Percentiles rank a stretch among this genome's conserved stretches.
Evolutionary conservation across 1,139 yeast genomes (phyloP).

Genomic region (Suhomyces coccinellae): DNA sequence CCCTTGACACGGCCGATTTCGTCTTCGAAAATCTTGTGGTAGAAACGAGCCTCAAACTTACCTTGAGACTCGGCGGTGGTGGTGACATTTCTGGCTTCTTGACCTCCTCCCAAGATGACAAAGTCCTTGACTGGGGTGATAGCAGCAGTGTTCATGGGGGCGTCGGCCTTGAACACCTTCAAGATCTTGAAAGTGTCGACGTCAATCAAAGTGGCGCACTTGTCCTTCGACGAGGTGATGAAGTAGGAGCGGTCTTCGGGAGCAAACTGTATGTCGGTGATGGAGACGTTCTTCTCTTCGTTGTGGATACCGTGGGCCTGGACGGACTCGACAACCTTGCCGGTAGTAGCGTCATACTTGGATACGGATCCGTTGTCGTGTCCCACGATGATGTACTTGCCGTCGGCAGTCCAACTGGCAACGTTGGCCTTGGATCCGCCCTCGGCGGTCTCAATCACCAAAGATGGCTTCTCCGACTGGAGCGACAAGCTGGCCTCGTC

Average conservation of each 20-base stretch:
- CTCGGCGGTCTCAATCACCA: slow-evolving; percentile 63
- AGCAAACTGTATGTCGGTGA: slow-evolving; percentile 90
- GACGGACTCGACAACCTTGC: slow-evolving; percentile 60
- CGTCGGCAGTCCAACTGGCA: slow-evolving; percentile 86
- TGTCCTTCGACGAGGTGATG: slow-evolving; percentile 91
- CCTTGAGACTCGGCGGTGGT: slow-evolving; percentile 94
- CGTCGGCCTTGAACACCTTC: slow-evolving; percentile 82
- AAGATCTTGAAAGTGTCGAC: slow-evolving; percentile 71
- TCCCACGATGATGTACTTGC: slow-evolving; percentile 75
- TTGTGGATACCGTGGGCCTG: slow-evolving; percentile 65
- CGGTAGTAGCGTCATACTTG: slow-evolving; percentile 75
- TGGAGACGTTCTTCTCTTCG: slow-evolving; percentile 52
- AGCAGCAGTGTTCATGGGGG: slow-evolving; percentile 95
- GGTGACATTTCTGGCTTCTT: slow-evolving; percentile 97
- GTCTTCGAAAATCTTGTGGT: slow-evolving; percentile 91
- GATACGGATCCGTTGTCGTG: slow-evolving; percentile 85
- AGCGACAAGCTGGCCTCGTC: slow-evolving; percentile 36
- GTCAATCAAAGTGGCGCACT: slow-evolving; percentile 77
- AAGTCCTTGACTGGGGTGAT: slow-evolving; percentile 91
- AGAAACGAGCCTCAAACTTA: slow-evolving; percentile 94
- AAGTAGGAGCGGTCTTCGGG: slow-evolving; percentile 81
- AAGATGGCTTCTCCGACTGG: slow-evolving; percentile 51
- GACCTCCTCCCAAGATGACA: slow-evolving; percentile 98
- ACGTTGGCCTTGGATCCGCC: slow-evolving; percentile 70
- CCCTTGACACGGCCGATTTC: slow-evolving; percentile 97